Evolutionary conservation across 345 rosid species (phyloP), one percentile per base, ranked within the genome.

Genomic region (Balakata baccata): DNA sequence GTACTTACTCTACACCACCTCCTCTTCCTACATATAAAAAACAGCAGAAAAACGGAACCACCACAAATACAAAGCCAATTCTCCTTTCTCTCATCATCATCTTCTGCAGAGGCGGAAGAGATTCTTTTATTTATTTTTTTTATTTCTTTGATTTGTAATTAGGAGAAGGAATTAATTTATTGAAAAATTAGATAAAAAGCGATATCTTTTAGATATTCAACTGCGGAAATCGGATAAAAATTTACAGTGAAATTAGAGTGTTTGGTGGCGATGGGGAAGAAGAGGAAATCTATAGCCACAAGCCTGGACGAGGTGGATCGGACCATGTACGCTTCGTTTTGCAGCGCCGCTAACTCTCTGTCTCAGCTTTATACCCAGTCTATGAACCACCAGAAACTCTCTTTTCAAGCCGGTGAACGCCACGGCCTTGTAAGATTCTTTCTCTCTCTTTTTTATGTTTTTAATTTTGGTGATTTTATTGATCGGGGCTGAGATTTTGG

Each of bases 301-400:
- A 87, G 90, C 63, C 91, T 94, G 39, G 98, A 94, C 76, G 98
- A 94, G 85, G 93, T 94, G 52, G 98, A 92, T 78, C 86, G 97
- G 72, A 92, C 90, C 80, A 89, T 92, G 89, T 88, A 94, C 79
- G 78, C 88, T 53, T 86, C 95, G 64, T 94, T 94, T 79, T 88
- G 98, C 63, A 85, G 92, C 80, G 98, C 97, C 23, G 98, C 98
- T 70, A 94, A 92, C 79, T 94, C 97, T 18, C 87, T 94, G 6
- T 92, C 98, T 20, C 98, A 90, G 87, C 98, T 94, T 52, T 92
- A 94, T 76, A 84, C 82, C 6, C 82, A 79, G 75, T 43, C 82
- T 23, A 74, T 75, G 78, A 79, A 74, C 74, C 82, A 79, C 72
- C 78, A 79, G 68, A 79, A 74, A 37, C 78, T 79, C 63, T 74